phyloP scores from a whole-genome alignment of 1,139 yeast species.

The Sugiyamaella novakii region DNA sequence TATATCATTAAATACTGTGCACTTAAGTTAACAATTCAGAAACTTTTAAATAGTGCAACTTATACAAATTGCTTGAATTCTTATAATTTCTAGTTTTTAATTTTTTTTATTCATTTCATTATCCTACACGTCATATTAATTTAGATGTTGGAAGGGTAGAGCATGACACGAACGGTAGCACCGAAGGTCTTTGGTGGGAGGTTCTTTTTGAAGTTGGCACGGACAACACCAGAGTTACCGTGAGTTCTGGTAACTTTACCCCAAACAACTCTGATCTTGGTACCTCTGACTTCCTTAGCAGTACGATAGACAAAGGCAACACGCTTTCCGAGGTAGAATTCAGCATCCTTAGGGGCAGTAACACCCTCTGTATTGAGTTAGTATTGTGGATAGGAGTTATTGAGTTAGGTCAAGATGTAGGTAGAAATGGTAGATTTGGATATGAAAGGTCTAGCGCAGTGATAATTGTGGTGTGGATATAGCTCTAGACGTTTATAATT shows the following conservation, averaged over 20 bases:
- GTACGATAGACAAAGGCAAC: conserved; percentile 99
- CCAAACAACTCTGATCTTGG: conserved; percentile 99
- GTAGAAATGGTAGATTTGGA: too few species aligned
- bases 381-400: conserved; percentile 7
- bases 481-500: too few species aligned
- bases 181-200: conserved; percentile 99
- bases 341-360: conserved; percentile 85
- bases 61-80: too few species aligned
- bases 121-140: conserved; percentile 25
- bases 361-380: conserved; percentile 63
- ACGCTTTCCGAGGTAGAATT: conserved; percentile 99
- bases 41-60: too few species aligned
- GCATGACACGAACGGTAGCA: conserved; percentile 99
- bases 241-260: conserved; percentile 92
- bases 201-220: conserved; percentile 99
- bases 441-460: too few species aligned
- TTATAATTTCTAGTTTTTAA: too few species aligned
- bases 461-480: too few species aligned
- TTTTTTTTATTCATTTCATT: conserved; percentile 19
- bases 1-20: too few species aligned
- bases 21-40: too few species aligned
- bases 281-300: conserved; percentile 95
- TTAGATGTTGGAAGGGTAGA: conserved; percentile 99
- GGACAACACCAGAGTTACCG: conserved; percentile 98
- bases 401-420: too few species aligned